Evolutionary conservation across 352 stramenopile species (phyloP).

Genomic region (Globisporangium yorkense): DNA sequence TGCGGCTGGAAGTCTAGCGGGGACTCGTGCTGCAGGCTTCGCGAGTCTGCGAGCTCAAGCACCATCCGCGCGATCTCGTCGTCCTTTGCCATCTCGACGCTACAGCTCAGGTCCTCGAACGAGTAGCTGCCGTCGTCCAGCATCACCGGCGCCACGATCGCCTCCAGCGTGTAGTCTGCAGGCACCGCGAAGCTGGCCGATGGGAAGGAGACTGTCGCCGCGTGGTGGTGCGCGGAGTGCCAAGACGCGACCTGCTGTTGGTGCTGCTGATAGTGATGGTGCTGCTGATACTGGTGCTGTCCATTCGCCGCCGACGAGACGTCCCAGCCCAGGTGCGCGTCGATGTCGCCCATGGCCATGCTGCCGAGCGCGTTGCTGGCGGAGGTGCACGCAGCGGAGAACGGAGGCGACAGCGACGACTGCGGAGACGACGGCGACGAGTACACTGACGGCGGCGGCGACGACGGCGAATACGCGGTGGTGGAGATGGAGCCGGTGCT

Average conservation of each 20-base stretch:
- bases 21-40: too few relatives aligned
- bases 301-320: too few relatives aligned
- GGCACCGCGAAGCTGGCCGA: background rate
- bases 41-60: too few relatives aligned
- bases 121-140: background rate
- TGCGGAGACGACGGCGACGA: background rate
- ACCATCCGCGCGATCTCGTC: too few relatives aligned
- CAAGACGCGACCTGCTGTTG: too few relatives aligned
- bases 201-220: background rate
- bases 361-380: background rate
- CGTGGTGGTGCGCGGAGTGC: background rate
- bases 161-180: constrained; percentile 3
- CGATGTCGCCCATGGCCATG: constrained; percentile 4
- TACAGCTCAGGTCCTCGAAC: too few relatives aligned
- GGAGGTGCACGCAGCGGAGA: background rate
- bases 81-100: too few relatives aligned
- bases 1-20: too few relatives aligned
- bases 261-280: background rate
- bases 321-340: constrained; percentile 5
- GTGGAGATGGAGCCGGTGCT: too few relatives aligned
- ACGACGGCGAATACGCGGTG: too few relatives aligned
- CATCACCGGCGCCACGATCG: constrained; percentile 2
- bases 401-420: background rate
- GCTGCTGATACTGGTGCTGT: constrained; percentile 1
- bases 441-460: background rate